phyloP scores from a whole-genome alignment of 2,329 filamentous ascomycete species.

The Penicillium rolfsii region DNA sequence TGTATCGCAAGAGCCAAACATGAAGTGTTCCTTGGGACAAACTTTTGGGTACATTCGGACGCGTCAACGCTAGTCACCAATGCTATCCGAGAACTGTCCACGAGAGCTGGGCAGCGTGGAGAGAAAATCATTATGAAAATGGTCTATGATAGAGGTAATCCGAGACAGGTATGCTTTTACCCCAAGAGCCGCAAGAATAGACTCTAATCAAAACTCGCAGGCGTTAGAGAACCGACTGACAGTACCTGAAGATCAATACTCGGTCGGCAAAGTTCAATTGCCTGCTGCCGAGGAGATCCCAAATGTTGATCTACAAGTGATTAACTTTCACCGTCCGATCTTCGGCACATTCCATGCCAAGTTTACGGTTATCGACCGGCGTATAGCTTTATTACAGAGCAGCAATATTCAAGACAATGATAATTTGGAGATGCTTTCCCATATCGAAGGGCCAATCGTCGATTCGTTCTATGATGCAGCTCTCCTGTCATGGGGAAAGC shows the following conservation, averaged over 20 bases:
- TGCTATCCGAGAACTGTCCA: slow-evolving; percentile 70
- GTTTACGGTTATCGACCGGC: slow-evolving; percentile 75
- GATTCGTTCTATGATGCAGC: slow-evolving; percentile 76
- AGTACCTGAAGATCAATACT: slow-evolving; percentile 62
- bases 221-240: slow-evolving; percentile 66
- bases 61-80: slow-evolving; percentile 70
- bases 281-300: slow-evolving; percentile 69
- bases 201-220: slow-evolving; percentile 28
- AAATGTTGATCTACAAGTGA: slow-evolving; percentile 70
- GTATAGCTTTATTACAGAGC: slow-evolving; percentile 71
- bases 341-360: slow-evolving; percentile 78
- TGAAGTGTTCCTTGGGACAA: slow-evolving; percentile 75
- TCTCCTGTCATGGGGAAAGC: slow-evolving; percentile 71
- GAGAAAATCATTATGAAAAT: slow-evolving; percentile 69
- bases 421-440: slow-evolving; percentile 79
- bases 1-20: slow-evolving; percentile 72
- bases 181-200: not conserved
- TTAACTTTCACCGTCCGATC: slow-evolving; percentile 71
- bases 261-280: slow-evolving; percentile 61
- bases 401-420: slow-evolving; percentile 79
- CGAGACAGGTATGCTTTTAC: slow-evolving; percentile 56
- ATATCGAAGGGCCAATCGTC: slow-evolving; percentile 75
- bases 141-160: slow-evolving; percentile 72
- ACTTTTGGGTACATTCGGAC: slow-evolving; percentile 72
- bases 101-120: slow-evolving; percentile 62